A percentile compares a stretch with the other conserved stretches of the same genome.
Conservation (phyloP, 2,329 filamentous ascomycete species). For the Calonectria pteridis region DNA sequence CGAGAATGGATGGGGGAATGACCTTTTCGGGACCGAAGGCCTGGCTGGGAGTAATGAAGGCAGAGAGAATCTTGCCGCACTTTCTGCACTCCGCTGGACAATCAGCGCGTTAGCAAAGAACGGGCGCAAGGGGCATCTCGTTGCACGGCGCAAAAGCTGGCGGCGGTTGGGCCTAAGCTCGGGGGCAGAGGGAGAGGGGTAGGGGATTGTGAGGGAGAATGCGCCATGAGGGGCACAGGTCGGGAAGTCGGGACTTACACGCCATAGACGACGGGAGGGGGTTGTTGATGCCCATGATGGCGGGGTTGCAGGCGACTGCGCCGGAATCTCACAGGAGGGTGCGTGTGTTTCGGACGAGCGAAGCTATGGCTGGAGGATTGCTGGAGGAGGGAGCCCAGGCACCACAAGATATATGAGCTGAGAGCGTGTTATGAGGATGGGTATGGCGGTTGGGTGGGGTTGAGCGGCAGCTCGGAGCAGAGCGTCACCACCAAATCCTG, state of each 20-base stretch:
- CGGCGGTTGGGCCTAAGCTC: neutral
- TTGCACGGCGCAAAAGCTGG: conserved; percentile 20
- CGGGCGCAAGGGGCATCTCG: neutral
- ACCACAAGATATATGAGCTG: conserved; percentile 18
- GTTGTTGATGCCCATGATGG: conserved; percentile 73
- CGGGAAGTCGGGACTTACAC: conserved; percentile 64
- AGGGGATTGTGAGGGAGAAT: conserved; percentile 30
- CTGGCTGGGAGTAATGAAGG: conserved; percentile 94
- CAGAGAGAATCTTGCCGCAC: conserved; percentile 93
- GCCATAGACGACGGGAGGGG: conserved; percentile 76
- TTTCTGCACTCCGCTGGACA: conserved; percentile 93
- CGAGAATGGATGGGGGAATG: conserved; percentile 90
- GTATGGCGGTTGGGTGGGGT: conserved; percentile 24
- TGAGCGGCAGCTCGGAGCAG: conserved; percentile 13
- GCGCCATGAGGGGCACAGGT: conserved; percentile 35
- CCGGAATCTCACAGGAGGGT: conserved; percentile 7
- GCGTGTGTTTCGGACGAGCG: conserved; percentile 1
- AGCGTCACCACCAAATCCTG: conserved; percentile 17
- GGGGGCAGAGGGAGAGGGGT: conserved; percentile 20
- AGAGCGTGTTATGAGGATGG: conserved; percentile 11
- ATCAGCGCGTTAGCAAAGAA: conserved; percentile 28
- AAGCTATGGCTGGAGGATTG: conserved; percentile 10
- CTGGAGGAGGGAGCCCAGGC: conserved; percentile 19
- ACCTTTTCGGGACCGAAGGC: conserved; percentile 96
- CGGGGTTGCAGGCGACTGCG: conserved; percentile 7